Conservation (phyloP, 306 rosid species). For the Calophaca sinica region DNA sequence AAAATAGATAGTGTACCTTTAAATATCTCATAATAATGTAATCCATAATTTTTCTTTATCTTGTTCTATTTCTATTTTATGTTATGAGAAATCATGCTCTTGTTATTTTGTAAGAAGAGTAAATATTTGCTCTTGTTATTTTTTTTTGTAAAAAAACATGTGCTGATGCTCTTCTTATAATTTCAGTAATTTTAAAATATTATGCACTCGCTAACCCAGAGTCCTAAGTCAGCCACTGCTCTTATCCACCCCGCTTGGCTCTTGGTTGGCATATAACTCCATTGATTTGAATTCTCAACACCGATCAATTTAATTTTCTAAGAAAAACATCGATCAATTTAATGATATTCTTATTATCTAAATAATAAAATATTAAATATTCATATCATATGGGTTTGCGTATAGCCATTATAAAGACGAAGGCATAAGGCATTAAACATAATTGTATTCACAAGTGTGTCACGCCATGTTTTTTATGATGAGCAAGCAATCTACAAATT, state of each 20-base stretch:
- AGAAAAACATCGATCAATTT: neutral
- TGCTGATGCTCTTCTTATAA: too few species aligned
- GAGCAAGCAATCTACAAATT: conserved; percentile 35
- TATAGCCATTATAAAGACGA: conserved; percentile 10
- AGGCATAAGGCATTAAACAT: neutral
- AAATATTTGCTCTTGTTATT: too few species aligned
- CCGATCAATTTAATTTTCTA: neutral
- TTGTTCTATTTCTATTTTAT: neutral
- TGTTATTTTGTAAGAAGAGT: too few species aligned
- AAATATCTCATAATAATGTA: neutral
- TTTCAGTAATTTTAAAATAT: too few species aligned
- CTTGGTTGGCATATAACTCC: neutral
- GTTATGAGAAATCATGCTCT: too few species aligned
- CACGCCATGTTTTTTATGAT: conserved; percentile 35
- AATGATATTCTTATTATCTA: neutral
- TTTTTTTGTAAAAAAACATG: too few species aligned
- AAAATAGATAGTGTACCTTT: neutral
- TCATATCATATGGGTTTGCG: neutral
- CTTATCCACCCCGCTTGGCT: neutral
- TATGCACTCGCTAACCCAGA: too few species aligned
- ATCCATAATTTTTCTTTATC: neutral
- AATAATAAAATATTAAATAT: neutral
- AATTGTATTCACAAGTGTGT: conserved; percentile 21
- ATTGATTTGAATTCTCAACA: neutral
- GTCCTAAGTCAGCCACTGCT: neutral